Conservation (phyloP, 2,329 filamentous ascomycete species). For the Penicillium sp. region DNA sequence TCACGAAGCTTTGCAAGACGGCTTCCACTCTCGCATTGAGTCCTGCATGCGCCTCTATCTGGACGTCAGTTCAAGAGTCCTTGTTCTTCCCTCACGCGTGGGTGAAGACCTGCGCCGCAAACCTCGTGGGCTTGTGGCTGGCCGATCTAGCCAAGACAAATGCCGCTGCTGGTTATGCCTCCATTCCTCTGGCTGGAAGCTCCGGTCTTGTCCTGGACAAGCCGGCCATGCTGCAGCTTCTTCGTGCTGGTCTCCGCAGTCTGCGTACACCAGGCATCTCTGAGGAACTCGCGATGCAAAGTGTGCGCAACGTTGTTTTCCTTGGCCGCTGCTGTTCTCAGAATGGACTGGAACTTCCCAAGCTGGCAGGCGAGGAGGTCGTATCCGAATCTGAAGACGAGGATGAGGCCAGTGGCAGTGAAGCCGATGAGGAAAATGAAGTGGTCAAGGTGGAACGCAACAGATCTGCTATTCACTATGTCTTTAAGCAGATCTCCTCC, state of each 20-base stretch:
- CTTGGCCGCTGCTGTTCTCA: slow-evolving; percentile 63
- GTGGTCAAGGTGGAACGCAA: slow-evolving; percentile 18
- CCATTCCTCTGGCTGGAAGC: slow-evolving; percentile 63
- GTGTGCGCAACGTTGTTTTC: slow-evolving; percentile 77
- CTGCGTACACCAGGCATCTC: slow-evolving; percentile 63
- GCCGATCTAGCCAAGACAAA: slow-evolving; percentile 69
- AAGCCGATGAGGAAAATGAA: slow-evolving; percentile 33
- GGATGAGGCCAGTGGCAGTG: slow-evolving; percentile 41
- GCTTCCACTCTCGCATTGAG: slow-evolving; percentile 64
- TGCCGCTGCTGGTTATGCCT: slow-evolving; percentile 50
- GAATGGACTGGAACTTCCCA: slow-evolving; percentile 50
- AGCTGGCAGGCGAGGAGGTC: slow-evolving; percentile 42
- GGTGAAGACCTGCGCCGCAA: slow-evolving; percentile 73
- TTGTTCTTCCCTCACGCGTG: slow-evolving; percentile 68
- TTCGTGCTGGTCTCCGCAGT: slow-evolving; percentile 54
- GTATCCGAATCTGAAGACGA: slow-evolving; percentile 39
- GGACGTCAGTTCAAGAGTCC: slow-evolving; percentile 64
- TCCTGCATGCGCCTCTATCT: slow-evolving; percentile 60
- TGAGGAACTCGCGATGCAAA: slow-evolving; percentile 72
- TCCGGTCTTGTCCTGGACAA: slow-evolving; percentile 65
- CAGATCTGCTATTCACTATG: slow-evolving; percentile 62
- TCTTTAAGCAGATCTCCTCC: slow-evolving; percentile 73
- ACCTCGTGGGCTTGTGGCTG: slow-evolving; percentile 72
- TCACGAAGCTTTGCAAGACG: slow-evolving; percentile 63
- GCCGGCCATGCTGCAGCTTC: slow-evolving; percentile 59